These are phyloP conservation scores for Cercospora citrullina DNA, from an alignment of 2,329 filamentous ascomycete species.

Conservation along the genomic window DNA sequence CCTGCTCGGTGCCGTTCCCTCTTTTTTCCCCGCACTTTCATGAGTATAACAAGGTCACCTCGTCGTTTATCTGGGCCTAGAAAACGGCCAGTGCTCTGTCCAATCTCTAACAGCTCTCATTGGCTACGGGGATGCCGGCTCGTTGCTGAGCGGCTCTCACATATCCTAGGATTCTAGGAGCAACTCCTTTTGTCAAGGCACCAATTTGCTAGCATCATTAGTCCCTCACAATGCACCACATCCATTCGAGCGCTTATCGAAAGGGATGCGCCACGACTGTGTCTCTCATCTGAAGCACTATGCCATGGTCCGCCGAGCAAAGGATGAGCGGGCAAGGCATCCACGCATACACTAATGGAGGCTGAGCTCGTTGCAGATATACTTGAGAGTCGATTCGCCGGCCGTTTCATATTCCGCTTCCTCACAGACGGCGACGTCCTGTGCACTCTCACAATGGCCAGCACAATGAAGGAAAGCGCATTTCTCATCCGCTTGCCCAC, in stretches of 20 bases:
- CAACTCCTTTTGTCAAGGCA: neutral
- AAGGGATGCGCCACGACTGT: neutral
- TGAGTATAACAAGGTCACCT: neutral
- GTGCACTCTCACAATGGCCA: neutral
- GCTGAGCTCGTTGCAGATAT: neutral
- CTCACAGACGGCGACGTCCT: neutral
- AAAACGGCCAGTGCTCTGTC: neutral
- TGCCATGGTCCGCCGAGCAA: neutral
- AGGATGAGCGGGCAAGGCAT: neutral
- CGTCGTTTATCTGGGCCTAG: neutral
- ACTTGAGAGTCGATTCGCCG: neutral
- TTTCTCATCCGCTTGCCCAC: neutral
- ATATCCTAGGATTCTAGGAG: neutral
- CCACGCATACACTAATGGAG: neutral
- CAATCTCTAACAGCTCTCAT: neutral
- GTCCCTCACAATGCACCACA: neutral
- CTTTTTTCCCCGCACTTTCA: neutral
- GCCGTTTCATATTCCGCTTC: neutral
- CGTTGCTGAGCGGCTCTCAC: neutral
- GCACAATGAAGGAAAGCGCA: neutral
- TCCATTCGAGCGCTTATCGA: neutral
- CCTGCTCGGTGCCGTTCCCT: neutral
- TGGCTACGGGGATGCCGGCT: neutral
- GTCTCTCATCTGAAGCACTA: neutral
- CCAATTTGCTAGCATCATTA: neutral